Evolutionary conservation across 2,329 filamentous ascomycete species (phyloP), one percentile per base, ranked within the genome.

Genomic region (Pseudodiploospora longispora): DNA sequence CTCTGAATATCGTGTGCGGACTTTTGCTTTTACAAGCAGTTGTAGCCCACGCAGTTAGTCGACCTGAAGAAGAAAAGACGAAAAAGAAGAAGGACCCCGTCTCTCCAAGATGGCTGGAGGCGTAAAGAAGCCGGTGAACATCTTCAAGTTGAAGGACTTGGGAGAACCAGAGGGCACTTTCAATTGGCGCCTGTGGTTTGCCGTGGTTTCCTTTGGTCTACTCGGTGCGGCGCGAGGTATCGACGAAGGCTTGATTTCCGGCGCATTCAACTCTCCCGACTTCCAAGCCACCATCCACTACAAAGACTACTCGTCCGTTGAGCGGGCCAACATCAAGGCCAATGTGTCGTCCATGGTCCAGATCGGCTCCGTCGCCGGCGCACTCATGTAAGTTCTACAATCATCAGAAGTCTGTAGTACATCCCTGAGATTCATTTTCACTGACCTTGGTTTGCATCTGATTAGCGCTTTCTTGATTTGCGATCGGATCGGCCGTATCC

Each of bases 291-390:
- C 70, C 31, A 83, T 86, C 58, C 55, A 78, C 52, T 78, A 80
- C 49, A 63, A 68, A 5, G 66, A 69, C 2, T 80, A 81, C 55
- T 67, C 63, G 38, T 54, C 62, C 0, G 66, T 72, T 4, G 71
- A 77, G 38, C 68, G 75, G 57, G 80, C 83, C 48, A 80, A 85
- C 59, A 81, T 83, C 65, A 80, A 85, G 63, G 80, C 76, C 53
- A 90, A 90, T 61, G 83, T 90, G 44, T 83, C 84, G 2, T 77
- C 83, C 39, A 90, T 90, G 85, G 85, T 90, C 0, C 85, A 89
- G 63, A 79, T 89, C 55, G 85, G 85, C 27, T 85, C 78, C 27
- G 83, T 90, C 30, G 80, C 70, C 4, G 85, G 85, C 36, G 82
- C 84, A 30, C 69, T 87, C 30, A 72, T 73, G 68, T 70, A 57